A percentile compares a stretch with the other conserved stretches of the same genome.
Conservation (phyloP, 176 grass and related monocot genomes). For the Oryza glaberrima region DNA sequence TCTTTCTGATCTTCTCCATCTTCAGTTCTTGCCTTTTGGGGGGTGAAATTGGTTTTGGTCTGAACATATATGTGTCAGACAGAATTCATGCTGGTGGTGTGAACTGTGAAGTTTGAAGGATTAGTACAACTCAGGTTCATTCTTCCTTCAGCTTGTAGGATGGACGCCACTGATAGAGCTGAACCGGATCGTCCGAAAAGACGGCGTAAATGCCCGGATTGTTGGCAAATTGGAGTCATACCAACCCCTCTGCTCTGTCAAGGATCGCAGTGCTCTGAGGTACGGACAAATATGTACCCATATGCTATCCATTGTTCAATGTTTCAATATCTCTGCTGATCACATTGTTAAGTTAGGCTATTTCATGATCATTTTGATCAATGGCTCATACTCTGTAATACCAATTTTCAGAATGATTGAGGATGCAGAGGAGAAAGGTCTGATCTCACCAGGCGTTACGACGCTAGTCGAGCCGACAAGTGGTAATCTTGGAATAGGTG, state of each 20-base stretch:
- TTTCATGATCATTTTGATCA: not conserved
- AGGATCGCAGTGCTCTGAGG: constrained; percentile 75
- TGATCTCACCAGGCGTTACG: constrained; percentile 68
- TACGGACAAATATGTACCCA: not conserved
- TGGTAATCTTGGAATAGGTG: constrained; percentile 67
- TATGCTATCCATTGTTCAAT: not conserved
- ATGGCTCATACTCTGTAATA: not conserved
- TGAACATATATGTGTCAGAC: not conserved
- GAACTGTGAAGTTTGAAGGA: not conserved
- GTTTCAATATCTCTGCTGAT: not conserved
- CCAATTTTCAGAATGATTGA: constrained; percentile 63
- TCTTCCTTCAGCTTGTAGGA: constrained; percentile 58
- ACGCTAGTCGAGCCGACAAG: constrained; percentile 65
- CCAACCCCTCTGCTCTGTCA: constrained; percentile 81
- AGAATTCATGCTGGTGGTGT: not conserved
- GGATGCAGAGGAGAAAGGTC: constrained; percentile 72
- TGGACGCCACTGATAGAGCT: constrained; percentile 78
- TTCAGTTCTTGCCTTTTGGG: not conserved
- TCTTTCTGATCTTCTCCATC: not conserved
- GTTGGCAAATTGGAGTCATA: constrained; percentile 75
- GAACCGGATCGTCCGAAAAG: constrained; percentile 54
- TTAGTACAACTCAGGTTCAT: not conserved
- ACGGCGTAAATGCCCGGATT: constrained; percentile 51
- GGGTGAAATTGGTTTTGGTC: not conserved
- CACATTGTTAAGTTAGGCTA: too few species aligned